Evolutionary conservation across 495 filamentous ascomycete genomes (phyloP), one percentile per base, ranked within the genome.

Genomic region (Mycothermus thermophilus): DNA sequence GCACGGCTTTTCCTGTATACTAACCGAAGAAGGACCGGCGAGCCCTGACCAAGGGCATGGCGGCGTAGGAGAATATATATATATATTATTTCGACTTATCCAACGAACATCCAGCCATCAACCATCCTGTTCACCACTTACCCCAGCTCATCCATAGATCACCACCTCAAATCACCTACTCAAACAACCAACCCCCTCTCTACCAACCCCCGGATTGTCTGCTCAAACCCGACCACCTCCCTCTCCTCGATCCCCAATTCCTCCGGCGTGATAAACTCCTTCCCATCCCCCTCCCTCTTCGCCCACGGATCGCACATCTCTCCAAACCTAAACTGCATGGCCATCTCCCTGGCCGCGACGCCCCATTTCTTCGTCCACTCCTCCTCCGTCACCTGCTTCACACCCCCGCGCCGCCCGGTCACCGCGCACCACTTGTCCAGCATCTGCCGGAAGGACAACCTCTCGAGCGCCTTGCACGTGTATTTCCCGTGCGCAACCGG

Each of bases 281-380:
- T 15, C 5, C 33, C 22, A 13, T 14, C 22, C 3, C n/a, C n/a
- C n/a, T n/a, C n/a, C n/a, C n/a, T n/a, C n/a, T n/a, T n/a, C n/a
- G 21, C 37, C 42, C 42, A 40, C 13, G 42, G 42, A 34, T 44
- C 42, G 12, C 36, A 39, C 12, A 44, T 9, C 37, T 44, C 37
- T 9, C 42, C 42, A 40, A 44, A 44, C 32, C 29, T 36, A 25
- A 44, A 44, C 37, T 44, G 42, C 33, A 28, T 37, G 8, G 36
- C 27, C 12, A 44, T 29, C 34, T 44, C 42, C 10, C 8, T 20
- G 27, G 32, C 42, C 8, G 42, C 37, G 0, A 34, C 32, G 0
- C 42, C 42, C 37, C 37, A 44, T 17, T 36, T 15, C 28, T 33
- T 35, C 4, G 29, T 30, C 42, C 42, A 44, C 9, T 17, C 30